Evolutionary conservation across 163 green algal species (phyloP), one percentile per base, ranked within the genome.

Genomic region (Chlamydomonas reinhardtii): DNA sequence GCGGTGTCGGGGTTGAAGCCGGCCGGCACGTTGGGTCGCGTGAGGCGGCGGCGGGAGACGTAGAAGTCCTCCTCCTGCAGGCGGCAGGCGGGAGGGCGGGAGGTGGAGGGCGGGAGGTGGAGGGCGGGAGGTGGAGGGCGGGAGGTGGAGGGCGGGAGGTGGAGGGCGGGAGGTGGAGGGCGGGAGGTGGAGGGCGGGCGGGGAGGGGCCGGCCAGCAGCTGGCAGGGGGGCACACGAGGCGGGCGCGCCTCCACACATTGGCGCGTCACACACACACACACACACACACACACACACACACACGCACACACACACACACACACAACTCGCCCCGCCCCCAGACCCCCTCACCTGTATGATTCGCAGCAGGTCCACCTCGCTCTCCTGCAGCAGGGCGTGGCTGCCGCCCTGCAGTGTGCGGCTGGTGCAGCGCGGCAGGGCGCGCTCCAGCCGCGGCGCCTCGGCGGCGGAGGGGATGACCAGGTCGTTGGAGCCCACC

Each of bases 331-430:
- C 24, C 2, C 71, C 71, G 9, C 37, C 71, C 71, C 37, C 69
- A 27, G 8, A 9, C 19, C 29, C 19, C 61, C 70, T 35, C 76
- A 83, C 76, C 76, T 95, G 59, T 69, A 98, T 43, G 11, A 98
- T 91, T 4, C 83, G 22, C 0, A 92, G 81, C 48, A 99, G 80
- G 85, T 98, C 90, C 16, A 98, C 88, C 27, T 93, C 94, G 5
- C 91, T 91, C 85, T 99, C 96, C 92, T 98, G 95, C 84, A 99
- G 91, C 84, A 98, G 83, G 6, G 95, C 96, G 86, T 99, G 97
- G 66, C 90, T 94, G 52, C 91, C 79, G 4, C 89, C 90, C 27
- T 78, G 48, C 64, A 98, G 78, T 34, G 96, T 69, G 32, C 91
- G 54, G 70, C 84, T 17, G 48, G 74, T 52, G 82, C 92, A 94